phyloP scores from a whole-genome alignment of 2,329 filamentous ascomycete genomes.

The Byssothecium circinans region DNA sequence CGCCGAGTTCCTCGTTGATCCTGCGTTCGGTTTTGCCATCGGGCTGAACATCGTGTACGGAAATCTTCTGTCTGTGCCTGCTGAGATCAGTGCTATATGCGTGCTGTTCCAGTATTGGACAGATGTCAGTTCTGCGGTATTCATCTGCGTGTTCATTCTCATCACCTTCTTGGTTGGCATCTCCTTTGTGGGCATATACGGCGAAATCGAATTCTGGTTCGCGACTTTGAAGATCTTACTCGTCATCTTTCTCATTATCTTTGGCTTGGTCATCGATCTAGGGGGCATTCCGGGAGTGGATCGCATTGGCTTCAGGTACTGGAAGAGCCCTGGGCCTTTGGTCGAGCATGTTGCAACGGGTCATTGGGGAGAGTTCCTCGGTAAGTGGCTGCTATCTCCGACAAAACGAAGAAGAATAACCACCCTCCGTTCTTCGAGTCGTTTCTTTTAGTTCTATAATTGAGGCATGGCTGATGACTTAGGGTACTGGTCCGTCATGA shows the following conservation, averaged over 20 bases:
- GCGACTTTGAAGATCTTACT: conserved; percentile 50
- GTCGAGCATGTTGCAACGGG: conserved; percentile 52
- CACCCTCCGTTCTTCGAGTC: too few relatives aligned
- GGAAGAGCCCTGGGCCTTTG: conserved; percentile 63
- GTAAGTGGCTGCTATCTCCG: background rate
- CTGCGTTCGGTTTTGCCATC: conserved; percentile 45
- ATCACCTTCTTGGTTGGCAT: conserved; percentile 38
- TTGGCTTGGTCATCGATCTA: conserved; percentile 32
- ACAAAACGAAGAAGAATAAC: background rate
- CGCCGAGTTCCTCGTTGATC: conserved; percentile 55
- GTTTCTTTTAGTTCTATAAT: too few relatives aligned
- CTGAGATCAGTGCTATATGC: conserved; percentile 31
- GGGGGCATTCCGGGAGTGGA: conserved; percentile 31
- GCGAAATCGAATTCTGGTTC: conserved; percentile 54
- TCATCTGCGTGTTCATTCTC: conserved; percentile 37
- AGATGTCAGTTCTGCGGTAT: conserved; percentile 36
- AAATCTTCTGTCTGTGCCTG: conserved; percentile 52
- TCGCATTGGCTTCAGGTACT: conserved; percentile 64
- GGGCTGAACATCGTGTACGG: conserved; percentile 61
- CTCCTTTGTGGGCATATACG: conserved; percentile 28
- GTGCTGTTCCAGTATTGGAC: conserved; percentile 33
- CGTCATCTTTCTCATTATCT: conserved; percentile 31
- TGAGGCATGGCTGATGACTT: too few relatives aligned
- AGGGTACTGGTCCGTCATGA: conserved; percentile 56
- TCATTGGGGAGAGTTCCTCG: conserved; percentile 61